These are phyloP conservation scores for Solanum rostratum DNA, from an alignment of 257 asterid genomes.

Conservation along the genomic window DNA sequence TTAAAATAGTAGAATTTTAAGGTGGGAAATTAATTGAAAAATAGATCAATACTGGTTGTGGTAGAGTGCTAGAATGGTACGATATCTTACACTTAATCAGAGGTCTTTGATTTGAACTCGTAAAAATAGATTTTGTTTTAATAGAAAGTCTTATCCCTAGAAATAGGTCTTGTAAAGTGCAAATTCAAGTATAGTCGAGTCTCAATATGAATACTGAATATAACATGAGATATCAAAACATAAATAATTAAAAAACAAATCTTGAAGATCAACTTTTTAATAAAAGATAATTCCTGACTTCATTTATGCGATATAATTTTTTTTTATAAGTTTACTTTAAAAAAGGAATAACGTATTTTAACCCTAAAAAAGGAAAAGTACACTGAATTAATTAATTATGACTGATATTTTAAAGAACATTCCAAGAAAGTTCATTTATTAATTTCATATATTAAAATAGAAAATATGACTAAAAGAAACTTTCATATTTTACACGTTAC, in stretches of 20 bases:
- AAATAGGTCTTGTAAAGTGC: too few species aligned
- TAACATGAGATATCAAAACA: too few species aligned
- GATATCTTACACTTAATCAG: background rate
- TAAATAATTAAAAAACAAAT: too few species aligned
- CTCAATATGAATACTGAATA: too few species aligned
- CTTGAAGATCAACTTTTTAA: too few species aligned
- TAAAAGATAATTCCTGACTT: too few species aligned
- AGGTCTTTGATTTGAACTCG: background rate
- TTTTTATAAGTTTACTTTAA: too few species aligned
- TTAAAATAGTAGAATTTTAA: background rate
- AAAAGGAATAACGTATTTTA: too few species aligned
- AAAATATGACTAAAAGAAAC: too few species aligned
- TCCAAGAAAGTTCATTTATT: background rate
- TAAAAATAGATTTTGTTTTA: too few species aligned
- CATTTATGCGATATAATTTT: too few species aligned
- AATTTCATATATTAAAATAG: background rate
- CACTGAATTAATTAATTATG: background rate
- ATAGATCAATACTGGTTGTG: background rate
- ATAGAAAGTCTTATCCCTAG: background rate
- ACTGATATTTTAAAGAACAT: background rate
- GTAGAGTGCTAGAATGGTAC: background rate
- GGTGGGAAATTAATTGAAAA: background rate
- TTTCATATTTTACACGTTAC: background rate
- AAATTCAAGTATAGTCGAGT: too few species aligned
- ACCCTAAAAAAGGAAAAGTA: background rate